Evolutionary conservation across 106 monocot species (phyloP), one percentile per base, ranked within the genome.

Genomic region (Xerophyta viscosa): DNA sequence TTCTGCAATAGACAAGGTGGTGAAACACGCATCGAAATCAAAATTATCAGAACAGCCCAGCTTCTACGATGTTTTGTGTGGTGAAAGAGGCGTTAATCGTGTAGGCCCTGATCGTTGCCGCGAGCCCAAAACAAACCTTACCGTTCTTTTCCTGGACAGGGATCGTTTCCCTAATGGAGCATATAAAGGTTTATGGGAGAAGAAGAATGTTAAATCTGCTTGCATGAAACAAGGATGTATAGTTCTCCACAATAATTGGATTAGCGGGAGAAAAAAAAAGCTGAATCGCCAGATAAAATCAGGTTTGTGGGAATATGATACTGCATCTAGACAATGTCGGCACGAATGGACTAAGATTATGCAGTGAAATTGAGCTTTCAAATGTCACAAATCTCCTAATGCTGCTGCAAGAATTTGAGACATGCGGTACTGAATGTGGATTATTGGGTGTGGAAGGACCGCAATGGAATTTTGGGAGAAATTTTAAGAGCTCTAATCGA

Each of bases 161-260:
- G 61, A 82, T 27, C 36, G 56, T 1, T 98, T 98, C 47, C 90
- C 98, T 3, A 98, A 98, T 59, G 98, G 98, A 62, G 98, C 98
- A 24, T 98, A 72, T 57, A 68, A 64, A 46, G 73, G 86, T 0
- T 46, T 90, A 1, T 98, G 98, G 98, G 74, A 70, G 71, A 73
- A 78, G 62, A 18, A 6, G 23, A 58, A 80, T 59, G 85, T 90
- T 24, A 46, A 20, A 43, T 73, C 68, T 39, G 72, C 71, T 18
- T 98, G 90, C 41, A 37, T 3, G 46, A 59, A 69, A 50, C 23
- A 71, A 17, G 86, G 86, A 13, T 90, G 98, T 50, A 10, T 72
- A 3, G 63, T 86, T 24, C 65, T 98, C 29, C 98, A 98, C 52
- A 98, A 98, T 57, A 98, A 98, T 41, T 98, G 98, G 98, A 79